Evolutionary conservation across 1,139 yeast genomes (phyloP), one percentile per base, ranked within the genome.

Genomic region (Magnusiomyces ingens): DNA sequence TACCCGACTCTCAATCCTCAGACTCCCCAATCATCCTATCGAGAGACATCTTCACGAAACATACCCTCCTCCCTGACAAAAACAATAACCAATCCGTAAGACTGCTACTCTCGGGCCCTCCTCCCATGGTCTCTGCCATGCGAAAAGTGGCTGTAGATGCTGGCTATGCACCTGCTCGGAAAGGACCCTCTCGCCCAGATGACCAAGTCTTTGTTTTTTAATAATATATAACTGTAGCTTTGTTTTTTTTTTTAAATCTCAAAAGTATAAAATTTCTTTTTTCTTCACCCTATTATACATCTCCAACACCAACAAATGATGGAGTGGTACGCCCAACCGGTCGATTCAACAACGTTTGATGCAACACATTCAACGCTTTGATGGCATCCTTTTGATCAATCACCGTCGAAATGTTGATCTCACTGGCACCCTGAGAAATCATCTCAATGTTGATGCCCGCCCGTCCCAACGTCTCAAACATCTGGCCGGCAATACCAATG

Each of bases 371-470:
- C 59, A 93, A 77, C 1, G 98, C 98, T 67, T 88, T 84, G 49
- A 89, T 74, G 12, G 95, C 84, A 65, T 93, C 95, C 56, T 75
- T 74, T 61, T 86, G 90, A 60, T 85, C 88, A 57, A 93, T 89
- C 54, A 93, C 99, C 57, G 98, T 95, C 42, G 96, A 87, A 54
- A 93, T 93, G 69, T 93, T 93, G 64, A 93, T 93, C 71, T 93
- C 99, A 66, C 93, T 91, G 37, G 99, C 97, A 61, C 99, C 99
- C 75, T 93, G 99, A 54, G 91, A 82, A 66, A 93, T 93, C 99
- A 93, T 93, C 70, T 93, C 99, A 63, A 93, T 90, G 71, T 93
- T 93, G 64, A 93, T 86, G 54, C 80, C 81, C 63, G 93, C 96
- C 65, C 88, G 94, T 3, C 98, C 98, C 63, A 93, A 75, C 2